Evolutionary conservation across 192 early-diverging fungal genomes (phyloP), one percentile per base, ranked within the genome.

Genomic region (Lunasporangiospora selenospora): DNA sequence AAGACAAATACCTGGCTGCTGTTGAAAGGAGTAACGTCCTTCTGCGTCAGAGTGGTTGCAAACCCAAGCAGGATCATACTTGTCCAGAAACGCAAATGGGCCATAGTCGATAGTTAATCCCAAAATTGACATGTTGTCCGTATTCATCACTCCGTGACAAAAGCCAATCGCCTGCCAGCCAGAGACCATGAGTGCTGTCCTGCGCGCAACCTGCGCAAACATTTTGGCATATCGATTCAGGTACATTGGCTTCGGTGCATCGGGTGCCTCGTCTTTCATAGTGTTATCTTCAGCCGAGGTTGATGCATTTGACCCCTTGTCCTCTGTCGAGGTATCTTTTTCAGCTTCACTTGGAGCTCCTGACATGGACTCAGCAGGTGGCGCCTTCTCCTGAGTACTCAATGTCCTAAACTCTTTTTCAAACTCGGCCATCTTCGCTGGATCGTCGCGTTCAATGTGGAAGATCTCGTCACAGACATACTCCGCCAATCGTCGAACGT

Each of bases 71-170:
- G 93, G 92, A 41, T 97, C 90, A 64, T 94, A 92, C 1, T 75
- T 82, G 53, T 97, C 94, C 53, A 97, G 58, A 53, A 97, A 94
- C 38, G 85, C 87, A 59, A 80, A 95, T 9, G 95, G 93, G 0
- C 95, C 95, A 59, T 91, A 95, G 62, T 97, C 94, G 29, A 95
- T 81, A 1, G 95, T 95, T 8, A 93, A 56, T 6, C 93, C 92
- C 21, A 93, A 60, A 1, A 95, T 65, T 3, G 91, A 93, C 88
- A 94, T 91, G 58, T 96, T 96, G 70, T 96, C 94, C 0, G 93
- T 95, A 75, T 95, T 95, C 90, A 95, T 90, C 2, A 95, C 93
- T 30, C 92, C 89, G 52, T 93, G 88, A 80, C 85, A 87, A 75
- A 93, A 93, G 7, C 90, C 93, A 29, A 88, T 73, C 1, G 83